Percentiles rank a stretch among this genome's conserved stretches.
Conservation (phyloP, 164 flowering plant genomes). For the Sextonia rubra region DNA sequence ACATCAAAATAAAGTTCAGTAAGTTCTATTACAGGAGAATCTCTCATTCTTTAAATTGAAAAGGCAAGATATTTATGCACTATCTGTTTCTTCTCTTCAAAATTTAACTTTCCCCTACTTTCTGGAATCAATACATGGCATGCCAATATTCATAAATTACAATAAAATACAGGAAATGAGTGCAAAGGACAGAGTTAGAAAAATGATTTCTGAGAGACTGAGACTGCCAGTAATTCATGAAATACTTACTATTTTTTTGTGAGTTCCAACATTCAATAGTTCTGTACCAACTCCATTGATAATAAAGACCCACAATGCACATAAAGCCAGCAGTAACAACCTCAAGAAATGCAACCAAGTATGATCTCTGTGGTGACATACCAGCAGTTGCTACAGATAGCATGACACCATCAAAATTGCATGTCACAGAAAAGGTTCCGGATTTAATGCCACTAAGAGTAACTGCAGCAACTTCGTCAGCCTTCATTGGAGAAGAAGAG, state of each 20-base stretch:
- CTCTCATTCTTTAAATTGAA: too few relatives aligned
- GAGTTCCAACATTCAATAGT: constrained; percentile 63
- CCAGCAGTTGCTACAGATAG: constrained; percentile 82
- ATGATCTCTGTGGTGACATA: constrained; percentile 81
- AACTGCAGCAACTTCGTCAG: constrained; percentile 77
- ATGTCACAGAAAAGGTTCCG: constrained; percentile 63
- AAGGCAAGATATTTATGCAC: too few relatives aligned
- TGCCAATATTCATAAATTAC: too few relatives aligned
- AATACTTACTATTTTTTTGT: constrained; percentile 33
- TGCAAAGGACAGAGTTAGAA: too few relatives aligned
- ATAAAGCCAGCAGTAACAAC: constrained; percentile 52
- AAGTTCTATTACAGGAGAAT: too few relatives aligned
- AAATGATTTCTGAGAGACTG: neutral
- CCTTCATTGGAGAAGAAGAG: constrained; percentile 70
- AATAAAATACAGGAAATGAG: too few relatives aligned
- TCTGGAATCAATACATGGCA: too few relatives aligned
- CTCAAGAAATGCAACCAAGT: constrained; percentile 68
- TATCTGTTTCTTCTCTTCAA: too few relatives aligned
- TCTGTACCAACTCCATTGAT: constrained; percentile 78
- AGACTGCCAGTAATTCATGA: neutral
- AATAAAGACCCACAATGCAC: constrained; percentile 55
- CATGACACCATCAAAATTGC: constrained; percentile 72
- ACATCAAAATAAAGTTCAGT: too few relatives aligned
- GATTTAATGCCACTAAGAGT: constrained; percentile 67
- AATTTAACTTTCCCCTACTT: too few relatives aligned